Percentiles rank a stretch among this genome's conserved stretches.
These are phyloP conservation scores for Paradendryphiella salina DNA, from an alignment of 2,329 filamentous ascomycete species.

Conservation along the genomic window DNA sequence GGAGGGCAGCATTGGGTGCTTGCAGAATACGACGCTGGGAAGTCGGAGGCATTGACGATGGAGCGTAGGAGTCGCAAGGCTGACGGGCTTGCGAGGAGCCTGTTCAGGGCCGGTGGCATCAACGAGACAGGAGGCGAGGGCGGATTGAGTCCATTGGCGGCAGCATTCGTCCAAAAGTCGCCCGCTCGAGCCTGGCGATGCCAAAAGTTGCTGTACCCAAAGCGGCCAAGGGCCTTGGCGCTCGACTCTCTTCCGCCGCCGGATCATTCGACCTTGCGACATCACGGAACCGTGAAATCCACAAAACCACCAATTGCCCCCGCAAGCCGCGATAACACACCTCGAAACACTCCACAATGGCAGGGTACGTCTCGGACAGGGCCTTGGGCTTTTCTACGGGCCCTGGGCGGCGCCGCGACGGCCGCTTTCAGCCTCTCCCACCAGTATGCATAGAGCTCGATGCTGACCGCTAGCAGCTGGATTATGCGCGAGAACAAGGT, in stretches of 20 bases:
- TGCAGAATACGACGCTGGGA: slow-evolving; percentile 24
- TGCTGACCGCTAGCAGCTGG: slow-evolving; percentile 43
- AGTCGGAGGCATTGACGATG: slow-evolving; percentile 34
- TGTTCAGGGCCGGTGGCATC: slow-evolving; percentile 52
- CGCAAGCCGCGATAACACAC: slow-evolving; percentile 28
- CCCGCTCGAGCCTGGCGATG: slow-evolving; percentile 6
- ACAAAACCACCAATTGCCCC: slow-evolving; percentile 42
- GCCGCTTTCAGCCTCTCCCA: slow-evolving; percentile 14
- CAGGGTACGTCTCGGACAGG: slow-evolving; percentile 46
- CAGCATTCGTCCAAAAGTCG: slow-evolving; percentile 1
- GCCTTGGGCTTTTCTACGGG: slow-evolving; percentile 8
- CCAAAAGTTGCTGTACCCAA: slow-evolving; percentile 21
- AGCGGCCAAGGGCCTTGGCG: slow-evolving; percentile 25
- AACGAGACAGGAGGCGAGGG: slow-evolving; percentile 26
- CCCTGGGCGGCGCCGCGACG: slow-evolving; percentile 16
- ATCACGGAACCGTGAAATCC: slow-evolving; percentile 31
- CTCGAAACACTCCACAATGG: slow-evolving; percentile 49
- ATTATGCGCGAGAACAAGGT: slow-evolving; percentile 77
- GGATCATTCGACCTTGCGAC: slow-evolving; percentile 39
- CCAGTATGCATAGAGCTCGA: slow-evolving; percentile 18
- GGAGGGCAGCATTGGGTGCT: slow-evolving; percentile 22
- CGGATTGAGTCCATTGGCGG: slow-evolving; percentile 30
- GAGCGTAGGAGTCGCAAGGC: slow-evolving; percentile 47
- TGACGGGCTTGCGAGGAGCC: slow-evolving; percentile 52
- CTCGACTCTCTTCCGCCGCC: slow-evolving; percentile 16